Evolutionary conservation across 441 rosid species (phyloP).

Genomic region (Erodium moschatum): DNA sequence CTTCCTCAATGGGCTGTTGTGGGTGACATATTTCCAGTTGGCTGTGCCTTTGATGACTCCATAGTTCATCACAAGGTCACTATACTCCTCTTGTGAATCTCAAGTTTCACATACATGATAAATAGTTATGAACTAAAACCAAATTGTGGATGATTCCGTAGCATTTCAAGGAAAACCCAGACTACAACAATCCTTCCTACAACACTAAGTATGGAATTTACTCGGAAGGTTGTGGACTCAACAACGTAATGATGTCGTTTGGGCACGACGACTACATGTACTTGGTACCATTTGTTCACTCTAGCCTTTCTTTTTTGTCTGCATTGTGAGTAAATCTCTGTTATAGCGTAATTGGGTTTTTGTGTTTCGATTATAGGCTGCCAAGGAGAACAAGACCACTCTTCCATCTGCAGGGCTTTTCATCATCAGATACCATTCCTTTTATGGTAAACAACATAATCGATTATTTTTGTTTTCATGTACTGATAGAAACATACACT

Average conservation of each 20-base stretch:
- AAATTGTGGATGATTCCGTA: conserved; percentile 18
- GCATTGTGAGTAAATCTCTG: too few relatives aligned
- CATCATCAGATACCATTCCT: conserved; percentile 74
- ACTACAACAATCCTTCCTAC: conserved; percentile 40
- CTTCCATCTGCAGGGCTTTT: conserved; percentile 63
- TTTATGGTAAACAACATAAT: conserved; percentile 41
- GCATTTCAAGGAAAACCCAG: conserved; percentile 63
- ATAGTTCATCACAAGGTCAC: conserved; percentile 65
- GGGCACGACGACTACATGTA: conserved; percentile 52
- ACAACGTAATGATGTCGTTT: conserved; percentile 60
- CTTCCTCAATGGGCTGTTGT: conserved; percentile 87
- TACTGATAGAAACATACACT: too few relatives aligned
- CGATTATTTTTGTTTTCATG: not conserved
- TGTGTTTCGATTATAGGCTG: conserved; percentile 37
- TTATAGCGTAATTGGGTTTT: not conserved
- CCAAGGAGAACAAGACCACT: conserved; percentile 65
- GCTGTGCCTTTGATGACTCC: conserved; percentile 38
- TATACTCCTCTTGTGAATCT: not conserved
- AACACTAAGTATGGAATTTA: conserved; percentile 59
- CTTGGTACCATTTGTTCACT: conserved; percentile 33
- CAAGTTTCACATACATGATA: too few relatives aligned
- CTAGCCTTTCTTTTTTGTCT: too few relatives aligned
- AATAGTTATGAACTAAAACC: too few relatives aligned
- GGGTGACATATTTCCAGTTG: conserved; percentile 86
- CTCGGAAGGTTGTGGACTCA: conserved; percentile 39